Percentiles rank a stretch among this genome's conserved stretches.
These are phyloP conservation scores for Emmonsiellopsis sp. DNA, from an alignment of 2,329 filamentous ascomycete species.

Conservation along the genomic window DNA sequence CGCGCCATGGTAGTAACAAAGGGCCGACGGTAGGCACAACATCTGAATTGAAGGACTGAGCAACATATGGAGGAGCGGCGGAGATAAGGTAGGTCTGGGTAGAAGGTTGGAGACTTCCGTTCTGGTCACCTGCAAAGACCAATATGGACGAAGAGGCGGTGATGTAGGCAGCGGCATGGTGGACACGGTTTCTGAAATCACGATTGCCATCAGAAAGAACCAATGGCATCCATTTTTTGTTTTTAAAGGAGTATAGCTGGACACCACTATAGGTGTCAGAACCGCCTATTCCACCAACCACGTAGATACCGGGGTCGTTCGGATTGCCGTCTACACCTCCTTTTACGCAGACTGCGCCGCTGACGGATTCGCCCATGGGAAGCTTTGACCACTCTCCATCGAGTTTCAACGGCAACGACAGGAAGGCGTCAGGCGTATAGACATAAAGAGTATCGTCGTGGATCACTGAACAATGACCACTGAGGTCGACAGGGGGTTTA, in stretches of 20 bases:
- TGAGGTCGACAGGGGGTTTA: constrained; percentile 58
- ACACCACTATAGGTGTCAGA: constrained; percentile 59
- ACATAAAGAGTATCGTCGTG: constrained; percentile 76
- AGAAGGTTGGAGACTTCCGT: constrained; percentile 49
- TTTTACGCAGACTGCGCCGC: constrained; percentile 67
- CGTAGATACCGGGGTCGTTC: constrained; percentile 57
- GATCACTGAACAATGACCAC: constrained; percentile 72
- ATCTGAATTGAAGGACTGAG: constrained; percentile 49
- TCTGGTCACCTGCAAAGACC: constrained; percentile 67
- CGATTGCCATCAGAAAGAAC: constrained; percentile 26
- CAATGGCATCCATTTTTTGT: constrained; percentile 51
- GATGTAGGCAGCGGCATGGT: constrained; percentile 70
- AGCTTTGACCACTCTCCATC: constrained; percentile 64
- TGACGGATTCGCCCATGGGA: constrained; percentile 54
- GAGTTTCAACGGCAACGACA: constrained; percentile 58
- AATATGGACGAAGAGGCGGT: constrained; percentile 61
- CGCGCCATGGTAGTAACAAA: constrained; percentile 64
- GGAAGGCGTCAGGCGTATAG: constrained; percentile 65
- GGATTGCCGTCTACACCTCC: constrained; percentile 50
- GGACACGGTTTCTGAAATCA: constrained; percentile 59
- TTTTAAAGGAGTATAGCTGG: constrained; percentile 55
- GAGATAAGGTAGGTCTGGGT: constrained; percentile 67
- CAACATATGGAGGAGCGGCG: constrained; percentile 54
- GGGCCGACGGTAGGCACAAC: constrained; percentile 57
- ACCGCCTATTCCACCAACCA: constrained; percentile 64